phyloP scores from a whole-genome alignment of 1,284 basidiomycete species.

The Grifola frondosa region DNA sequence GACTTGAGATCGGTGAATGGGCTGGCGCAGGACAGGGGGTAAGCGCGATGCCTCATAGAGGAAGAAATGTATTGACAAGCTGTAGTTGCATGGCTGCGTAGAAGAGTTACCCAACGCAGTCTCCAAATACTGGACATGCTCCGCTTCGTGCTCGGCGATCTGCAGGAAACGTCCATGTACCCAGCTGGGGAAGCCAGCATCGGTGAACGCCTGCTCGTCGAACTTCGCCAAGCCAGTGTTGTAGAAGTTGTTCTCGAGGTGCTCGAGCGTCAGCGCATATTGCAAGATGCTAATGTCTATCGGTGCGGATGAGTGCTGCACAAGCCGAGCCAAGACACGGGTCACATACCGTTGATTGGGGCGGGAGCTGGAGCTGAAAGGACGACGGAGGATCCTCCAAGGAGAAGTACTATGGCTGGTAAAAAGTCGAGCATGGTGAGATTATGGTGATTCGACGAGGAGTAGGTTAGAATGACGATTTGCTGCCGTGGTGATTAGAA shows the following conservation, averaged over 20 bases:
- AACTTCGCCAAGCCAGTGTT: constrained; percentile 38
- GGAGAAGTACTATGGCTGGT: too few species aligned
- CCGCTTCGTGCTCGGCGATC: constrained; percentile 50
- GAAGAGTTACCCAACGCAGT: constrained; percentile 49
- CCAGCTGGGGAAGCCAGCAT: constrained; percentile 42
- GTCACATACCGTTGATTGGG: too few species aligned
- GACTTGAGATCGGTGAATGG: constrained; percentile 39
- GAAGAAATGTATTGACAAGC: constrained; percentile 42
- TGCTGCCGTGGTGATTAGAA: too few species aligned
- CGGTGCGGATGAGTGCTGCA: too few species aligned
- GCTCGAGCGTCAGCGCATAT: constrained; percentile 58
- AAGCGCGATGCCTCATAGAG: neutral
- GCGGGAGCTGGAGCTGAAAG: too few species aligned
- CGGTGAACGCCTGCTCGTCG: constrained; percentile 38
- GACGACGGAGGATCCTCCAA: too few species aligned
- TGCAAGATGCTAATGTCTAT: constrained; percentile 41
- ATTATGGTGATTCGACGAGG: too few species aligned
- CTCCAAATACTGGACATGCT: constrained; percentile 36
- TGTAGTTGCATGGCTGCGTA: constrained; percentile 50
- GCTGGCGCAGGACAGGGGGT: constrained; percentile 29
- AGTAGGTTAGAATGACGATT: too few species aligned
- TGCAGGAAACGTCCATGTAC: constrained; percentile 43
- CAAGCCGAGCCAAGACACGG: too few species aligned
- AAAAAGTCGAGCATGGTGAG: too few species aligned
- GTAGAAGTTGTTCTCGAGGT: constrained; percentile 48